A percentile compares a stretch with the other conserved stretches of the same genome.
These are phyloP conservation scores for Podaxis sp. DNA, from an alignment of 768 basidiomycete species.

Conservation along the genomic window DNA sequence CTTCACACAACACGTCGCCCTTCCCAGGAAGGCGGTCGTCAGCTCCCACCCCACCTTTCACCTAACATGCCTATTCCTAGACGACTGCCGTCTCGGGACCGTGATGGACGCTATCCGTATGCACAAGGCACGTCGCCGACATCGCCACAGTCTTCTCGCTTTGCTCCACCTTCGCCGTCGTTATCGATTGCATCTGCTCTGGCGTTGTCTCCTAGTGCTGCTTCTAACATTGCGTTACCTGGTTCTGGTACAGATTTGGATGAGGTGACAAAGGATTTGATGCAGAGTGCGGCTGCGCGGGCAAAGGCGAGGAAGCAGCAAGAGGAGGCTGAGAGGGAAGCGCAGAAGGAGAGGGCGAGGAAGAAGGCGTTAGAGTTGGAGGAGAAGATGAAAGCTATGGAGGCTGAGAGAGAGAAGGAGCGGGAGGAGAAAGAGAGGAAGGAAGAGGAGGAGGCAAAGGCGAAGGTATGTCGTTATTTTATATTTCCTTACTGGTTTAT, in stretches of 20 bases:
- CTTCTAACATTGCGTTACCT: slow-evolving; percentile 30
- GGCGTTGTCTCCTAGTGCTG: slow-evolving; percentile 17
- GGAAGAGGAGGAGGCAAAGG: slow-evolving; percentile 18
- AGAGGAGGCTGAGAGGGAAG: slow-evolving; percentile 82
- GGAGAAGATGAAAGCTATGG: slow-evolving; percentile 52
- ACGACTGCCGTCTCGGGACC: slow-evolving; percentile 42
- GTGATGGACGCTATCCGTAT: slow-evolving; percentile 17
- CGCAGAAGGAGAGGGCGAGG: slow-evolving; percentile 76
- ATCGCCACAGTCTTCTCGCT: slow-evolving; percentile 29
- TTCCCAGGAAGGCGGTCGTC: slow-evolving; percentile 44
- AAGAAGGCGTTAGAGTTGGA: slow-evolving; percentile 79
- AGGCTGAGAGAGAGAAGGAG: slow-evolving; percentile 25
- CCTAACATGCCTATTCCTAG: slow-evolving; percentile 34
- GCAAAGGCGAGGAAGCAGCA: slow-evolving; percentile 77
- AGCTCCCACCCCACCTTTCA: slow-evolving; percentile 57
- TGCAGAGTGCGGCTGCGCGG: slow-evolving; percentile 84
- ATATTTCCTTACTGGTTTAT: not conserved
- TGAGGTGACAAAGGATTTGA: slow-evolving; percentile 67
- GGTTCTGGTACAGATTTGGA: slow-evolving; percentile 55
- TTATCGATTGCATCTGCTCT: slow-evolving; percentile 25
- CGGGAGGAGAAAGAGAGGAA: slow-evolving; percentile 7
- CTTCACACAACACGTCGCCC: slow-evolving; percentile 32
- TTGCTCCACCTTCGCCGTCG: slow-evolving; percentile 43
- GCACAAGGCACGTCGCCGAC: slow-evolving; percentile 36
- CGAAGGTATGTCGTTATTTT: not conserved